phyloP scores from a whole-genome alignment of 169 alveolate genomes.

The Eimeria maxima region DNA sequence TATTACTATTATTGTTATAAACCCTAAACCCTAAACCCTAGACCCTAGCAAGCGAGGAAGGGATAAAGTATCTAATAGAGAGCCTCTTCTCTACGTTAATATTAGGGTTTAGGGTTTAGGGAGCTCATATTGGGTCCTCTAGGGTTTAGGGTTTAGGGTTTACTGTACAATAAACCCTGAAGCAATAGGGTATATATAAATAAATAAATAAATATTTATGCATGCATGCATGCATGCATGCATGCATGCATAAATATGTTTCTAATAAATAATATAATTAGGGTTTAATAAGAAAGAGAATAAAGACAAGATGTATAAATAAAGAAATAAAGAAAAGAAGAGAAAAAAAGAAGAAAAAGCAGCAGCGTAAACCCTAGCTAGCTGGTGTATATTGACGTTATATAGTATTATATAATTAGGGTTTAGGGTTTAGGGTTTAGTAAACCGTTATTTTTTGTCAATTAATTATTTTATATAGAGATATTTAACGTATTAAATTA shows the following conservation, averaged over 20 bases:
- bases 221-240: too few relatives aligned
- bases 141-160: too few relatives aligned
- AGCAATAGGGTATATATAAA: too few relatives aligned
- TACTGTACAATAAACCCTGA: too few relatives aligned
- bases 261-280: too few relatives aligned
- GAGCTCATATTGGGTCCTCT: not conserved
- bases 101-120: not conserved
- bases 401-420: not conserved
- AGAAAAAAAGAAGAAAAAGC: not conserved
- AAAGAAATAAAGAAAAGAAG: not conserved
- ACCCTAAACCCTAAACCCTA: constrained; percentile 34
- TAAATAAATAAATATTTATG: too few relatives aligned
- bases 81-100: not conserved
- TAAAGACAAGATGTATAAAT: not conserved
- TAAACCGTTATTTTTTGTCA: too few relatives aligned
- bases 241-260: too few relatives aligned
- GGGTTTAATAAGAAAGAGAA: not conserved
- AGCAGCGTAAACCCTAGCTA: not conserved
- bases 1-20: too few relatives aligned
- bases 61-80: too few relatives aligned
- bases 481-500: too few relatives aligned
- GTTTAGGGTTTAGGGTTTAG: not conserved
- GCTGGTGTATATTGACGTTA: not conserved
- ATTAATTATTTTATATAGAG: too few relatives aligned
- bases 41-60: not conserved